Evolutionary conservation across 1,284 basidiomycete genomes (phyloP), one percentile per base, ranked within the genome.

Genomic region (Cystobasidium pallidum): DNA sequence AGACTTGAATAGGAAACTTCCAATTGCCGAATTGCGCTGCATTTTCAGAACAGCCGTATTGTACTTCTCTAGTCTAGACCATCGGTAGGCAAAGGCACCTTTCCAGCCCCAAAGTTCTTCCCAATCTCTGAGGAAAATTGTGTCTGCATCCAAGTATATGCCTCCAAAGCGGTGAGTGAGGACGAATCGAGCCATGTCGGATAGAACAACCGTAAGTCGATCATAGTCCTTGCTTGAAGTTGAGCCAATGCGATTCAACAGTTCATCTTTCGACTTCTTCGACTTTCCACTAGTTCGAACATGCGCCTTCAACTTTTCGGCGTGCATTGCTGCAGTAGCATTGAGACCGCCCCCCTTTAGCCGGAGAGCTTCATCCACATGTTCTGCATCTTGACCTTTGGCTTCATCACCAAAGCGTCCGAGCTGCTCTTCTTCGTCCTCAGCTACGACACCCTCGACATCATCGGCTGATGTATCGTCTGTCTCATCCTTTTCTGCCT

Each of bases 101-200:
- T 88, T 87, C 87, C 89, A 92, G 26, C 89, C 89, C 90, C 90
- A 92, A 15, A 94, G 81, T 75, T 93, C 91, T 79, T 92, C 91
- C 91, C 91, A 94, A 78, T 94, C 91, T n/a, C 91, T 86, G 15
- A 94, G 81, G 76, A 94, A 86, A 67, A 94, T 85, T 3, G 90
- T 92, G 80, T 93, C 91, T 19, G 91, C 90, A 78, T 94, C 91
- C 62, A 94, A 86, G 79, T 93, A 94, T 54, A 90, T 88, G 13
- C 91, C 91, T 47, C 91, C 91, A 77, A 88, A 93, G 52, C 90
- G 88, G 81, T 93, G 89, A 71, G 89, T 91, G 13, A 93, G 83
- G 66, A 92, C 87, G 78, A 93, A 93, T 21, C 91, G 87, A 2
- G 89, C 91, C 88, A 93, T 89, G 79, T 94, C 91, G 15, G 90